A percentile compares a stretch with the other conserved stretches of the same genome.
Evolutionary conservation across 371 early-diverging fungal species (phyloP).

Genomic region (Dichotomocladium elegans): DNA sequence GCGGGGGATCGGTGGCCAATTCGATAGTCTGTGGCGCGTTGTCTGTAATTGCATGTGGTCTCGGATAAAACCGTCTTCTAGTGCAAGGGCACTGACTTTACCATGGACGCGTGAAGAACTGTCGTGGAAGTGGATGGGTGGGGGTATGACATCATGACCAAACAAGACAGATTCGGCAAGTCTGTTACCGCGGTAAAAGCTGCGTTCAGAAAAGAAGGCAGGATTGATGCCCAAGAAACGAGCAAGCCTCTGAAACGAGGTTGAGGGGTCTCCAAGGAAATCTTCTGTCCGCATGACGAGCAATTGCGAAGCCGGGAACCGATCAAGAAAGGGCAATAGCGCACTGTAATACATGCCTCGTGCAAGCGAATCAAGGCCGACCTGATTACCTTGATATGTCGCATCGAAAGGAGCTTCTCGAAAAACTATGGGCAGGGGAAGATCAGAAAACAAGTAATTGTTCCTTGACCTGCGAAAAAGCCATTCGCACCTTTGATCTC

Average conservation of each 20-base stretch:
- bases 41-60: slow-evolving; percentile 1
- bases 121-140: neutral
- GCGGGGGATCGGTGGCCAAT: neutral
- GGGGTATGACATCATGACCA: slow-evolving; percentile 3
- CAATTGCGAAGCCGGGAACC: slow-evolving; percentile 37
- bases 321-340: slow-evolving; percentile 27
- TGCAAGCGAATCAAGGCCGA: slow-evolving; percentile 26
- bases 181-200: slow-evolving; percentile 17
- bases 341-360: slow-evolving; percentile 39
- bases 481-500: slow-evolving; percentile 24
- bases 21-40: neutral
- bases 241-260: slow-evolving; percentile 26
- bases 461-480: neutral
- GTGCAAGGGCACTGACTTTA: slow-evolving; percentile 7
- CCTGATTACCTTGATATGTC: neutral
- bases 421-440: neutral
- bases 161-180: slow-evolving; percentile 15
- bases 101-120: slow-evolving; percentile 1
- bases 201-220: slow-evolving; percentile 20
- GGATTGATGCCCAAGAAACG: slow-evolving; percentile 31
- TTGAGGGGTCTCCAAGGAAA: slow-evolving; percentile 20
- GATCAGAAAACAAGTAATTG: neutral
- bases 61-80: slow-evolving; percentile 4
- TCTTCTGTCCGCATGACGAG: slow-evolving; percentile 35
- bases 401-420: neutral